These are phyloP conservation scores for Colletotrichum shisoi DNA, from an alignment of 2,329 filamentous ascomycete genomes.

Conservation along the genomic window DNA sequence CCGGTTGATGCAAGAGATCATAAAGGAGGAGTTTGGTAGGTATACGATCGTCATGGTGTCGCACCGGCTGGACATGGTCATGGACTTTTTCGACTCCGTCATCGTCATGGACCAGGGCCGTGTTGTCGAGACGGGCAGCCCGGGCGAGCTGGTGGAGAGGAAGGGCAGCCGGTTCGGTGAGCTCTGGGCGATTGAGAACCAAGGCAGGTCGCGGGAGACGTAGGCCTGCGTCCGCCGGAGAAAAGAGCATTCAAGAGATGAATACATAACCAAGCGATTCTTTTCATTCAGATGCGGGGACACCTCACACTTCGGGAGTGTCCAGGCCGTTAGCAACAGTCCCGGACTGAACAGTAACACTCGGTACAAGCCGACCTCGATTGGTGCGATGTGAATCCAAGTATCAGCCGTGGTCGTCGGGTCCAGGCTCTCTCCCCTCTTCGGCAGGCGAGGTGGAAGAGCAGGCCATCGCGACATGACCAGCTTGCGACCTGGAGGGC, in stretches of 20 bases:
- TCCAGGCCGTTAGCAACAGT: not conserved
- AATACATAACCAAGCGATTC: not conserved
- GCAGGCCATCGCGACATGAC: not conserved
- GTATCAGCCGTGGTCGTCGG: not conserved
- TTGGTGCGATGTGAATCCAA: not conserved
- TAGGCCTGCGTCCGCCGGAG: not conserved
- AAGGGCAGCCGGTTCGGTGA: conserved; percentile 46
- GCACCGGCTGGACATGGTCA: conserved; percentile 59
- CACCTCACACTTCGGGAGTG: not conserved
- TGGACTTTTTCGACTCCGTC: conserved; percentile 59
- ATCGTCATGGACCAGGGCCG: conserved; percentile 59
- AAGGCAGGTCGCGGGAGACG: conserved; percentile 12
- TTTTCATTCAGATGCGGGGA: not conserved
- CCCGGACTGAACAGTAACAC: not conserved
- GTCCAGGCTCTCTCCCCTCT: not conserved
- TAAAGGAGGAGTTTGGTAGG: conserved; percentile 50
- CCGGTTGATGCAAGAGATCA: conserved; percentile 53
- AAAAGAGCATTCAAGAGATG: not conserved
- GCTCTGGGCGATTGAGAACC: conserved; percentile 45
- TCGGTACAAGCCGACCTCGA: not conserved
- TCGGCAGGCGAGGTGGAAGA: not conserved
- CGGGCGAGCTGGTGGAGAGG: conserved; percentile 35
- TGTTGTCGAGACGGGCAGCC: conserved; percentile 49
- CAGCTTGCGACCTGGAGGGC: not conserved
- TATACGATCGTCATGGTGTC: conserved; percentile 64